These are phyloP conservation scores for Hygrophila difformis DNA, from an alignment of 257 asterid genomes.

Conservation along the genomic window DNA sequence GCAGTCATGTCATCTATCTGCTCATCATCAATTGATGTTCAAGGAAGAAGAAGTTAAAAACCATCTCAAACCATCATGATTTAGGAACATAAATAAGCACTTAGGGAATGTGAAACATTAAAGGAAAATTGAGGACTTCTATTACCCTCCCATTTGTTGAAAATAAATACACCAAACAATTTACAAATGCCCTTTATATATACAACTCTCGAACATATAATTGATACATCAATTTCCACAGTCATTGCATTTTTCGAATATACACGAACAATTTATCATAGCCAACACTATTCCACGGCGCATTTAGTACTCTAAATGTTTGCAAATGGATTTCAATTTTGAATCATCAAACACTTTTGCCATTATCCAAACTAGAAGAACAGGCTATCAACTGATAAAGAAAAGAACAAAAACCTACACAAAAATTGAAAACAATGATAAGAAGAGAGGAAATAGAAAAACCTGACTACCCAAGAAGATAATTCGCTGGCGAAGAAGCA, in stretches of 20 bases:
- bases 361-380: no score
- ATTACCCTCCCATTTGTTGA: no score
- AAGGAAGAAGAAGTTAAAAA: slow-evolving; percentile 2
- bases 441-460: neutral
- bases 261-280: no score
- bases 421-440: neutral
- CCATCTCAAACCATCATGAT: neutral
- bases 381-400: no score
- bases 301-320: no score
- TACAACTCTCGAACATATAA: no score
- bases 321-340: no score
- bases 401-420: neutral
- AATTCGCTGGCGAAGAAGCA: slow-evolving; percentile 97
- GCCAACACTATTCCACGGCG: no score
- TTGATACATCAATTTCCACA: no score
- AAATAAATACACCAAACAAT: neutral
- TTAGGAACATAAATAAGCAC: neutral
- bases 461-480: slow-evolving; percentile 88
- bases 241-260: no score
- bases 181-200: no score
- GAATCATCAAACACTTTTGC: no score
- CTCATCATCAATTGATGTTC: slow-evolving; percentile 18
- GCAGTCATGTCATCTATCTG: slow-evolving; percentile 89
- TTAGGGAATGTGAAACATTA: neutral
- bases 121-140: neutral